These are phyloP conservation scores for Yamadazyma scolyti DNA, from an alignment of 805 yeast species.

Conservation along the genomic window DNA sequence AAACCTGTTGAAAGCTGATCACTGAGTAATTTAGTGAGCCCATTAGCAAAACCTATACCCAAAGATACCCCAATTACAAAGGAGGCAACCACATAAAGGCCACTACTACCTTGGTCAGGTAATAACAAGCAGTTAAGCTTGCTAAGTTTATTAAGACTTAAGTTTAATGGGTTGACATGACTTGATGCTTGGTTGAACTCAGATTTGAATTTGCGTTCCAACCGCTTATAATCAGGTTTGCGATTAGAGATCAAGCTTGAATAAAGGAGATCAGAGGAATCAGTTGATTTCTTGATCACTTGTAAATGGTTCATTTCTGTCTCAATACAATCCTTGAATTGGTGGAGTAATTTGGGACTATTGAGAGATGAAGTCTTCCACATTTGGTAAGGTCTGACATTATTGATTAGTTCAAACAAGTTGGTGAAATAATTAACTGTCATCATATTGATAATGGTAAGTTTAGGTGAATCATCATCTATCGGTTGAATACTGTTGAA, in stretches of 20 bases:
- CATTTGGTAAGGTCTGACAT: constrained; percentile 31
- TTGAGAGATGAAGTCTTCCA: constrained; percentile 36
- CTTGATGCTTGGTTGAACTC: constrained; percentile 19
- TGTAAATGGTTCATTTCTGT: constrained; percentile 15
- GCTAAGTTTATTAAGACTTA: constrained; percentile 2
- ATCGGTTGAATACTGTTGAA: too few species aligned
- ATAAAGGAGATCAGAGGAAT: constrained; percentile 12
- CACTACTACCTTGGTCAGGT: not conserved
- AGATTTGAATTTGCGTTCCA: constrained; percentile 24
- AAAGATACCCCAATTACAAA: constrained; percentile 36
- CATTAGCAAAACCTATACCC: constrained; percentile 26
- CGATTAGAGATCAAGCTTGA: constrained; percentile 19
- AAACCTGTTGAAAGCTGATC: too few species aligned
- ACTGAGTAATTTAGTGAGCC: constrained; percentile 21
- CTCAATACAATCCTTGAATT: constrained; percentile 27
- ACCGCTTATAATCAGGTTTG: constrained; percentile 23
- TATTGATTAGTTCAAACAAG: constrained; percentile 32
- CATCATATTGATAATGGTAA: constrained; percentile 36
- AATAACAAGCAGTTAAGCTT: constrained; percentile 1
- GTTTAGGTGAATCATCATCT: constrained; percentile 17
- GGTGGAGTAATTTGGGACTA: constrained; percentile 19
- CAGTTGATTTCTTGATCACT: not conserved
- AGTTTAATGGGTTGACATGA: constrained; percentile 11
- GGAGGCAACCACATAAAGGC: constrained; percentile 25
- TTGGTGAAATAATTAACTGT: constrained; percentile 38